phyloP scores from a whole-genome alignment of 306 rosid genomes.

The Purshia tridentata region DNA sequence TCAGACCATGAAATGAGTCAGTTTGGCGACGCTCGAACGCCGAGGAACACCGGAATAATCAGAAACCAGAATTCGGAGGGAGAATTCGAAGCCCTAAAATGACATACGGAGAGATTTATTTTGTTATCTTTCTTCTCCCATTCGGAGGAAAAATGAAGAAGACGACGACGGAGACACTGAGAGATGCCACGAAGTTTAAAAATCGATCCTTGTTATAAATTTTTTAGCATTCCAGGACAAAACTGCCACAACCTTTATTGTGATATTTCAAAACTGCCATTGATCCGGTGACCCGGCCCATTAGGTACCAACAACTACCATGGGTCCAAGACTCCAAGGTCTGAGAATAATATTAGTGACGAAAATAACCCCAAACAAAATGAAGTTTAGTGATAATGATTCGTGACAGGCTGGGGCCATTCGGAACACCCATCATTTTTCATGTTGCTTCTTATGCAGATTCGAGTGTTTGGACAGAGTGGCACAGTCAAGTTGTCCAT shows the following conservation, averaged over 20 bases:
- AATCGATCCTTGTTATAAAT: background rate
- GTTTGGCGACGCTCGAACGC: background rate
- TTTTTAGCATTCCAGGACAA: background rate
- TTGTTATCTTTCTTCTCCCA: constrained; percentile 16
- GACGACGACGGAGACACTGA: background rate
- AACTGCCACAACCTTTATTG: background rate
- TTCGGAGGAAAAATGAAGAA: background rate
- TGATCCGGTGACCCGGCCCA: background rate
- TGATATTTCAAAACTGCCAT: constrained; percentile 24
- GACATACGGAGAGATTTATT: background rate
- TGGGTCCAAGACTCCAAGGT: background rate
- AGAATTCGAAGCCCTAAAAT: constrained; percentile 29
- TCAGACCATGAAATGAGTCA: constrained; percentile 40
- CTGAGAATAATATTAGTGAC: background rate
- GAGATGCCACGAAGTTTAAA: background rate
- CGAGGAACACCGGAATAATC: constrained; percentile 16
- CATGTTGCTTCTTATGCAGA: background rate
- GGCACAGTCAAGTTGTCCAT: background rate
- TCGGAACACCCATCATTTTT: background rate
- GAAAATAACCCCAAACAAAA: background rate
- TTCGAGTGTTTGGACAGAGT: background rate
- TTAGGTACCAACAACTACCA: background rate
- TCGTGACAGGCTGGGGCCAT: background rate
- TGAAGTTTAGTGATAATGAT: background rate
- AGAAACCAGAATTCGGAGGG: constrained; percentile 9